phyloP scores from a whole-genome alignment of 1,139 yeast genomes.

The Arxiozyma telluris region DNA sequence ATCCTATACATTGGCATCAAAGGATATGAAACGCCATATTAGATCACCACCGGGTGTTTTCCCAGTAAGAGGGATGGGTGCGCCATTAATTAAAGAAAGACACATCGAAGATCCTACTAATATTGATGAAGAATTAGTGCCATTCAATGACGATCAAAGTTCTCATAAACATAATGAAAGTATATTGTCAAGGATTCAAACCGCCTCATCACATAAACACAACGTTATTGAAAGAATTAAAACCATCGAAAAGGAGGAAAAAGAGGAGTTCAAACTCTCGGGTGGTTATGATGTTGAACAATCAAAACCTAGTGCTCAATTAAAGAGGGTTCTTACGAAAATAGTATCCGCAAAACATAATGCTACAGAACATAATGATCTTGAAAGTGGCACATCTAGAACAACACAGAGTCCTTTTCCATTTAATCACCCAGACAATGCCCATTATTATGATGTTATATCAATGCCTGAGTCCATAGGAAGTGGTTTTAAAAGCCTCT shows the following conservation, averaged over 20 bases:
- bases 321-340: conserved; percentile 28
- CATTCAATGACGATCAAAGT: not conserved
- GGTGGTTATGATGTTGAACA: conserved; percentile 32
- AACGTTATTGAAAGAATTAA: conserved; percentile 7
- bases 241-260: conserved; percentile 21
- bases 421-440: conserved; percentile 6
- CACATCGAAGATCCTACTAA: conserved; percentile 41
- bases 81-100: conserved; percentile 45
- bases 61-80: conserved; percentile 72
- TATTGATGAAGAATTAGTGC: not conserved
- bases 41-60: conserved; percentile 68
- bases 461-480: not conserved
- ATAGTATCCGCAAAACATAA: conserved; percentile 6
- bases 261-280: conserved; percentile 16
- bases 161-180: not conserved
- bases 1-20: not conserved
- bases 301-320: conserved; percentile 30
- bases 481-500: not conserved
- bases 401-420: conserved; percentile 23
- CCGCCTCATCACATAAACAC: not conserved
- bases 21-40: conserved; percentile 4
- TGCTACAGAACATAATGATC: not conserved
- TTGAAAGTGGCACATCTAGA: conserved; percentile 10
- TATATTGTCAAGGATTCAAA: not conserved
- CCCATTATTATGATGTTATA: not conserved